phyloP scores from a whole-genome alignment of 2,329 filamentous ascomycete genomes.

The Sporothrix pallida region DNA sequence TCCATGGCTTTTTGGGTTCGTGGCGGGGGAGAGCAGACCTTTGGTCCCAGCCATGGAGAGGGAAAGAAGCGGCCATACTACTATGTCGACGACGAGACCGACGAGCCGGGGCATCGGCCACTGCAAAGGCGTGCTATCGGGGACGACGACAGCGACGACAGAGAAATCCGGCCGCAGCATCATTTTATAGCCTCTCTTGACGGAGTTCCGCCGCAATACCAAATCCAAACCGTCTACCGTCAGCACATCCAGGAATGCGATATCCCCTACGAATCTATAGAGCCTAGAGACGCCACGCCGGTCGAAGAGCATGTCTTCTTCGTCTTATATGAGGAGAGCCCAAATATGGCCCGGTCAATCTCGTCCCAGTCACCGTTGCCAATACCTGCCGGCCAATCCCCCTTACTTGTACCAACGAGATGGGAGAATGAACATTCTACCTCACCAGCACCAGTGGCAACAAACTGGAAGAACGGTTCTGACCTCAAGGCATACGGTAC shows the following conservation, averaged over 20 bases:
- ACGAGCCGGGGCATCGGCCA: not conserved
- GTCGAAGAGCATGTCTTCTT: slow-evolving; percentile 27
- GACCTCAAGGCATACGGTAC: slow-evolving; percentile 26
- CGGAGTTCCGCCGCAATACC: not conserved
- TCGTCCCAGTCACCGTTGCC: slow-evolving; percentile 21
- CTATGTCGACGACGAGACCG: slow-evolving; percentile 21
- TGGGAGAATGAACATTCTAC: too few relatives aligned
- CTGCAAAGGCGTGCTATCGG: not conserved
- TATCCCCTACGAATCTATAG: slow-evolving; percentile 33
- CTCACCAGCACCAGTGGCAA: not conserved
- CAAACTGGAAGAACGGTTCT: slow-evolving; percentile 32
- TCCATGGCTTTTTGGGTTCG: slow-evolving; percentile 33
- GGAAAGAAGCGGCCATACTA: slow-evolving; percentile 20
- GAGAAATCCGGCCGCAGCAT: not conserved
- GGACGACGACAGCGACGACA: not conserved
- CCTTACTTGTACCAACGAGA: not conserved
- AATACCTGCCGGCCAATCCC: not conserved
- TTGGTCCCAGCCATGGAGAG: not conserved
- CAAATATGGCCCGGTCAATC: not conserved
- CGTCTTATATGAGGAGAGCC: slow-evolving; percentile 29
- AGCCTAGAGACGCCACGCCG: slow-evolving; percentile 23
- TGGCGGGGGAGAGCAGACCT: slow-evolving; percentile 30
- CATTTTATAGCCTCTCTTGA: not conserved
- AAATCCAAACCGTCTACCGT: not conserved
- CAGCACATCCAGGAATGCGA: slow-evolving; percentile 27